Percentiles rank a stretch among this genome's conserved stretches.
phyloP scores from a whole-genome alignment of 2,329 filamentous ascomycete genomes.

The Scedosporium minutisporum region DNA sequence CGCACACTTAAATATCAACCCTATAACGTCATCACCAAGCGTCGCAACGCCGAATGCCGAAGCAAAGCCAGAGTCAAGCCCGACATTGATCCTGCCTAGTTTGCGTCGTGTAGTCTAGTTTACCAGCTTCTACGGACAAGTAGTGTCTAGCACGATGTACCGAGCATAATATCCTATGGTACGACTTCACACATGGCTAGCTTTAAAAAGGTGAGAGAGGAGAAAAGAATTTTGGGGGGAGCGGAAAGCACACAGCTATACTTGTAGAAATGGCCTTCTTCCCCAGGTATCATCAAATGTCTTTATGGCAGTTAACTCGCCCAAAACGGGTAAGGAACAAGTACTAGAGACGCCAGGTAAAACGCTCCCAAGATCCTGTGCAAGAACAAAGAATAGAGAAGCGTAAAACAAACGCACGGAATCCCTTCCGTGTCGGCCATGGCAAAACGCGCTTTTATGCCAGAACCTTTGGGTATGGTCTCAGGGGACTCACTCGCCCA shows the following conservation, averaged over 20 bases:
- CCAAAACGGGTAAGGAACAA: neutral
- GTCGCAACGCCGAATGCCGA: neutral
- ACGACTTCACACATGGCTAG: neutral
- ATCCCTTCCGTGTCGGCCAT: neutral
- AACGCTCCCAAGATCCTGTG: neutral
- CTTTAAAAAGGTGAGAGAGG: neutral
- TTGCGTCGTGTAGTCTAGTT: no score
- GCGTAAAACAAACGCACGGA: neutral
- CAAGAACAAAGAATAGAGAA: neutral
- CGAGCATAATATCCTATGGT: no score
- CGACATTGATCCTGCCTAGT: neutral
- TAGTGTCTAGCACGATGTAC: no score
- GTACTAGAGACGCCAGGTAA: neutral
- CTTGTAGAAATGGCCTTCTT: neutral
- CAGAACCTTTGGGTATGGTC: neutral
- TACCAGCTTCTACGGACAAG: no score
- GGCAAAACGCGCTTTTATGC: neutral
- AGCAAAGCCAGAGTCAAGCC: neutral
- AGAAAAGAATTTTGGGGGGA: neutral
- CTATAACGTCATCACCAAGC: neutral
- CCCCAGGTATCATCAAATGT: neutral
- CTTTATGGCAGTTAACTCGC: neutral
- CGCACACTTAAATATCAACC: neutral
- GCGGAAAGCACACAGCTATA: neutral
- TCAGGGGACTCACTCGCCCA: neutral